These are phyloP conservation scores for Coffea canephora DNA, from an alignment of 257 asterid species.

Conservation along the genomic window DNA sequence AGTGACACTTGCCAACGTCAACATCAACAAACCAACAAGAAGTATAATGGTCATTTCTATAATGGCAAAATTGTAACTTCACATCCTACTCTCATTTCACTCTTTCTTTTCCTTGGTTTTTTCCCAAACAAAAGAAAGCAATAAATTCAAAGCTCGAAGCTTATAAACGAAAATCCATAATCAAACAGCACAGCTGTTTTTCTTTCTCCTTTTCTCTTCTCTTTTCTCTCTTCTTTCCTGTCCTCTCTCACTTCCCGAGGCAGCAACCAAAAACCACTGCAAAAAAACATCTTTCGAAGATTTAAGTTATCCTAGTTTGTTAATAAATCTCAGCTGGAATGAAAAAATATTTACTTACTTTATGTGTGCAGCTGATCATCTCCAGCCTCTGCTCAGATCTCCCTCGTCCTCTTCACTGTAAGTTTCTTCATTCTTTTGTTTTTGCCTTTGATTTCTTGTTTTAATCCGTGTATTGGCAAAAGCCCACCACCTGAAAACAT, in stretches of 20 bases:
- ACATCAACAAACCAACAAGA: no score
- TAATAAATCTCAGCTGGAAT: neutral
- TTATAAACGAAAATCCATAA: neutral
- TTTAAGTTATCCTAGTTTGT: neutral
- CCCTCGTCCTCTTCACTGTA: neutral
- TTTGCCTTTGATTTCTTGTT: neutral
- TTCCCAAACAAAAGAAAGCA: no score
- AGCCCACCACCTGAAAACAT: neutral
- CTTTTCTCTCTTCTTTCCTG: no score
- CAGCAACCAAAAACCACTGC: conserved; percentile 10
- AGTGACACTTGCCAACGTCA: no score
- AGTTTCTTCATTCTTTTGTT: neutral
- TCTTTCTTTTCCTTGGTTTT: no score
- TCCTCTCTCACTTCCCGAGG: conserved; percentile 16
- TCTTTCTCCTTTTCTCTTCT: neutral
- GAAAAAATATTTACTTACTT: neutral
- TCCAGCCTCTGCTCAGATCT: conserved; percentile 16
- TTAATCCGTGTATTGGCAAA: neutral
- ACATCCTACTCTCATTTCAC: no score
- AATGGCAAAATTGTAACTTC: no score
- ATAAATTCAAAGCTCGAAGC: neutral
- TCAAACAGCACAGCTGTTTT: neutral
- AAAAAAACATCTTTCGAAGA: neutral
- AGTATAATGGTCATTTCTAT: no score
- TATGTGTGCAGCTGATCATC: conserved; percentile 12